Base-by-base conservation (phyloP, 768 basidiomycete genomes). In the Serendipita sp. region DNA sequence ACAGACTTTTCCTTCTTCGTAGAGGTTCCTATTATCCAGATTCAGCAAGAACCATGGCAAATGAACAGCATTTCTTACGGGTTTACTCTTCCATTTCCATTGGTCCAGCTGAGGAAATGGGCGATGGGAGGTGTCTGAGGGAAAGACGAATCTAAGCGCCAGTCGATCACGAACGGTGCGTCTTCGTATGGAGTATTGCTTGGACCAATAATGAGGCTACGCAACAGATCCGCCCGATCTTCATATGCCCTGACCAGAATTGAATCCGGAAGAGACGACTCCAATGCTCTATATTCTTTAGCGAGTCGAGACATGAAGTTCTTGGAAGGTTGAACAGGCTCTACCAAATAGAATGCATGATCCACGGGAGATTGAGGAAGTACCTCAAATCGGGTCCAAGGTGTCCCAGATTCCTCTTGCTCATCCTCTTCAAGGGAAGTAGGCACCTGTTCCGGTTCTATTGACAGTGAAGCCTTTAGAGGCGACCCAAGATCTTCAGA, bases 1-100 rank as follows among this genome's bases (percentile, higher is more conserved):
- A 70, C 92, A 95, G 35, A 95, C 92, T 73, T 95, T 95, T 48
- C 93, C 93, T 68, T 96, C 93, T 71, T 94, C 92, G 67, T 97
- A 97, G 46, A 96, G 74, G 75, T 95, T 95, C 46, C 88, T 89
- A 67, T 51, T 15, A 62, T 5, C 8, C 28, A 35, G 16, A 32
- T 10, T 60, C 28, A 28, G 34, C 48, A 37, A 28, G 7, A 60
- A 18, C 4, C 32, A n/a, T 24, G n/a, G 56, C 3, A 16, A 24
- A 71, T 68, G 66, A 8, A 2, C 28, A 15, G 4, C 58, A 30
- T 24, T 18, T 77, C 86, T 77, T 70, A 89, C 88, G 88, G 88
- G 72, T 90, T 90, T 15, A 90, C 87, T 86, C 92, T 79, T 35
- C 92, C 92, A 71, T 92, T 91, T 2, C 92, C 92, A 73, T 92